These are phyloP conservation scores for Rhododendron kiyosumense DNA, from an alignment of 148 eudicot genomes.

Conservation along the genomic window DNA sequence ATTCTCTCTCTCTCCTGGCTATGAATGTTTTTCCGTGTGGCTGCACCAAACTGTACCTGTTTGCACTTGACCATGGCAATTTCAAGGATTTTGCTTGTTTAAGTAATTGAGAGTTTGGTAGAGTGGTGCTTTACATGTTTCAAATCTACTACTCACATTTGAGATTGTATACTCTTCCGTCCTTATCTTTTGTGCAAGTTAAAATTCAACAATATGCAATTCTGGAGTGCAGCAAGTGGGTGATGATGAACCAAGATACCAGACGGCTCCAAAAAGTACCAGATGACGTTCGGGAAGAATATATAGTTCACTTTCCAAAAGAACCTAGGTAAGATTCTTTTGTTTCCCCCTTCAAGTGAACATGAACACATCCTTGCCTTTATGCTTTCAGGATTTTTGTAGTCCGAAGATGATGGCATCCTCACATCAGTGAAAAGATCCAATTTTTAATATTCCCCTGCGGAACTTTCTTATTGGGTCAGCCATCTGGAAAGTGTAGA, in stretches of 20 bases:
- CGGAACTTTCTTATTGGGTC: background rate
- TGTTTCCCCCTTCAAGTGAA: background rate
- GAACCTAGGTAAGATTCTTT: conserved; percentile 47
- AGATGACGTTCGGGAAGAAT: conserved; percentile 72
- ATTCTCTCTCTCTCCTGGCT: background rate
- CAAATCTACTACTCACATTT: background rate
- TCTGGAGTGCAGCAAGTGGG: conserved; percentile 74
- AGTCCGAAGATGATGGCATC: background rate
- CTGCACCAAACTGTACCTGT: background rate
- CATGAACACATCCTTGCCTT: background rate
- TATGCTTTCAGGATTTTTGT: background rate
- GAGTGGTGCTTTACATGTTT: background rate
- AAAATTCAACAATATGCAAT: background rate
- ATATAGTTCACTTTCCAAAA: conserved; percentile 52
- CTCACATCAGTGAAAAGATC: background rate
- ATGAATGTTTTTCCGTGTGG: background rate
- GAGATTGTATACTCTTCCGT: background rate
- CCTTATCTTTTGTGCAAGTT: background rate
- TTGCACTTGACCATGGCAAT: background rate
- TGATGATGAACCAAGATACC: conserved; percentile 97
- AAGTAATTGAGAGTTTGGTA: background rate
- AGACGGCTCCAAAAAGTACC: conserved; percentile 76
- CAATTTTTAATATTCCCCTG: background rate
- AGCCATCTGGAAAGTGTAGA: background rate
- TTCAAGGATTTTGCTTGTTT: background rate